Base-by-base conservation (phyloP, 2,329 filamentous ascomycete genomes). In the Emergomyces pasteurianus region DNA sequence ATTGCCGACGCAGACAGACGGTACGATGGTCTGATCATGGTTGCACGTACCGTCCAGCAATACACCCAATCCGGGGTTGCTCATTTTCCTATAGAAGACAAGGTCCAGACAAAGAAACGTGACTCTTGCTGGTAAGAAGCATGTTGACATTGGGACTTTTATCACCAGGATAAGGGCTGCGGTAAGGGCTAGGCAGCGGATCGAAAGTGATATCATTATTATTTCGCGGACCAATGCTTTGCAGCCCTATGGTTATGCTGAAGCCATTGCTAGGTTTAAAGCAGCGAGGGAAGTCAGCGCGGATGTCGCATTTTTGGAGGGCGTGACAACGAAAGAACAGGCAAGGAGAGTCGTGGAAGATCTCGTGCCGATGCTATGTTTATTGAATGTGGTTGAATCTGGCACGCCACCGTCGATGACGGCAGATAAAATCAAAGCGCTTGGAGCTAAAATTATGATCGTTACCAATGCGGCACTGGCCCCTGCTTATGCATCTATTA, bases 51-150 rank as follows among this genome's bases (percentile, higher is more conserved):
- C 4, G 77, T 79, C 5, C 72, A 75, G 28, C 72, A 78, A 56
- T 83, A 83, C 69, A 77, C 78, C 28, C 77, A 78, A 54, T 75
- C 80, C 2, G 81, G 81, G 28, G 78, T 84, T 2, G 81, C 82
- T 1, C 81, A 75, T 10, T 74, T 83, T 52, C 82, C 84, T 67
- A 77, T 84, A 64, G 81, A 84, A 69, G 82, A 84, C 68, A 80
- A 84, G 67, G 76, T 83, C 8, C 73, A 74, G 62, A 74, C 71
- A 18, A 77, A 77, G 61, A 70, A 74, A 21, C 77, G 75, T 61
- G 74, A 74, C 77, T 58, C 70, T 77, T 0, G 69, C 66, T 2
- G 74, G 74, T 43, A 77, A 77, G 63, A 67, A 72, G 43, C 70
- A 77, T 9, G 74, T 76, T 28, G 71, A 72, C 53, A 64, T 60